A percentile compares a stretch with the other conserved stretches of the same genome.
These are phyloP conservation scores for Globisporangium radiosum DNA, from an alignment of 352 stramenopile genomes.

Conservation along the genomic window DNA sequence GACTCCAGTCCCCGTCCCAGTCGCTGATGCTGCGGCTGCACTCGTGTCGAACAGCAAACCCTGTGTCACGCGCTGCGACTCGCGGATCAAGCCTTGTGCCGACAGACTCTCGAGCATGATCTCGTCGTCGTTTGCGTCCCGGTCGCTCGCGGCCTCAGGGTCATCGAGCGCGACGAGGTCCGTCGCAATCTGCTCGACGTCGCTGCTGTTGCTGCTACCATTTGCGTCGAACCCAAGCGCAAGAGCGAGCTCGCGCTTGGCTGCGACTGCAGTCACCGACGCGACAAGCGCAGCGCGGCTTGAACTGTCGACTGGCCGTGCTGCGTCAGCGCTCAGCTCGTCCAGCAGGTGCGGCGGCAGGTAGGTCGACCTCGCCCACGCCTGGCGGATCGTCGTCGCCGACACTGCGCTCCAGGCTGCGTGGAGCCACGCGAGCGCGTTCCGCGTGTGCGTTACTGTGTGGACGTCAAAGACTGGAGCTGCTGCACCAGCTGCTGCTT, in stretches of 20 bases:
- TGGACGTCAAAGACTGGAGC: constrained; percentile 32
- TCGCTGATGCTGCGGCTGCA: constrained; percentile 1
- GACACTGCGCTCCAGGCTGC: constrained; percentile 33
- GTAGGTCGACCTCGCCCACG: constrained; percentile 34
- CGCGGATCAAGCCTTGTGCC: constrained; percentile 41
- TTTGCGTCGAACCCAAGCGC: constrained; percentile 29
- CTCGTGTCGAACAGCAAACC: constrained; percentile 13
- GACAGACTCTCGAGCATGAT: constrained; percentile 58
- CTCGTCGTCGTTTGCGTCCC: constrained; percentile 39
- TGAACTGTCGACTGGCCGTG: constrained; percentile 7
- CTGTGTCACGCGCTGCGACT: constrained; percentile 25
- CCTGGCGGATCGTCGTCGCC: constrained; percentile 26
- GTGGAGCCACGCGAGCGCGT: constrained; percentile 39
- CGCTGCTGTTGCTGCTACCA: constrained; percentile 8
- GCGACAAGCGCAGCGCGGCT: constrained; percentile 16
- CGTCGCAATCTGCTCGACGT: constrained; percentile 19
- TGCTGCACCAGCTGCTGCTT: background rate
- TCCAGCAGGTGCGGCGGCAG: constrained; percentile 22
- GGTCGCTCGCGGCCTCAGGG: constrained; percentile 14
- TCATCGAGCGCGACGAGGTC: constrained; percentile 43
- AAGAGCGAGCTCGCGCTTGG: constrained; percentile 20
- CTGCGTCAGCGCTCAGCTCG: constrained; percentile 15
- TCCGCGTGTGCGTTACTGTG: constrained; percentile 32
- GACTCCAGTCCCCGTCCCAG: no score
- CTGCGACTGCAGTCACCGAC: constrained; percentile 17